Evolutionary conservation across 2,329 filamentous ascomycete species (phyloP).

Genomic region (Penicillium sp.): DNA sequence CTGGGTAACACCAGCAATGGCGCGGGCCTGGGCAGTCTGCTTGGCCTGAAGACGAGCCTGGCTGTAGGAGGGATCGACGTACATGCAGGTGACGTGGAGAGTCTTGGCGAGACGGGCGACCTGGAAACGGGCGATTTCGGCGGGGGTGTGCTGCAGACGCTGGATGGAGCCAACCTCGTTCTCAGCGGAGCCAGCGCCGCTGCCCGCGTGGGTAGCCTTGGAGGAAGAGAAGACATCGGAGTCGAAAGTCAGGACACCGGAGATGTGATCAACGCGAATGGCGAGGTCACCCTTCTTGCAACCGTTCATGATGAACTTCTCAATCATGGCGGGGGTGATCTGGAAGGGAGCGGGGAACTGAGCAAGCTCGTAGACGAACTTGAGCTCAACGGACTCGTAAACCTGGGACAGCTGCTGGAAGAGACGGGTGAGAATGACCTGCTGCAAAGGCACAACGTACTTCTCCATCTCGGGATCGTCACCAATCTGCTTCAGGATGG

Average conservation of each 20-base stretch:
- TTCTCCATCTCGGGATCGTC: slow-evolving; percentile 94
- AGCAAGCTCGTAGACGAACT: slow-evolving; percentile 89
- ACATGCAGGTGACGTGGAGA: slow-evolving; percentile 90
- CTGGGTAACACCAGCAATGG: slow-evolving; percentile 83
- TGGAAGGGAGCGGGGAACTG: slow-evolving; percentile 97
- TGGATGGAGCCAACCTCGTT: slow-evolving; percentile 80
- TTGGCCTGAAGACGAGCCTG: slow-evolving; percentile 76
- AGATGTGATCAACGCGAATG: slow-evolving; percentile 93
- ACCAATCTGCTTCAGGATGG: slow-evolving; percentile 90
- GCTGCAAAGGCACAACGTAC: slow-evolving; percentile 92
- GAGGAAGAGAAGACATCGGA: slow-evolving; percentile 97
- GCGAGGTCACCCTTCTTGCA: slow-evolving; percentile 99
- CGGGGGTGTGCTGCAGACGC: slow-evolving; percentile 93
- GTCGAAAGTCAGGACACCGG: slow-evolving; percentile 93
- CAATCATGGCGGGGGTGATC: slow-evolving; percentile 83
- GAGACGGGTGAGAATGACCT: slow-evolving; percentile 95
- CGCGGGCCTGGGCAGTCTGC: slow-evolving; percentile 74
- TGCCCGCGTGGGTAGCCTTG: slow-evolving; percentile 84
- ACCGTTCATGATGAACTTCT: slow-evolving; percentile 99
- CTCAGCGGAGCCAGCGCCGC: slow-evolving; percentile 82
- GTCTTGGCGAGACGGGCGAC: slow-evolving; percentile 87
- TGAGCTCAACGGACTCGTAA: slow-evolving; percentile 94
- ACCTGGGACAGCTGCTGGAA: slow-evolving; percentile 99
- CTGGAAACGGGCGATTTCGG: slow-evolving; percentile 95
- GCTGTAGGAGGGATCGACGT: slow-evolving; percentile 88